Evolutionary conservation across 2,329 filamentous ascomycete species (phyloP).

Genomic region (Albophoma yamanashiensis): DNA sequence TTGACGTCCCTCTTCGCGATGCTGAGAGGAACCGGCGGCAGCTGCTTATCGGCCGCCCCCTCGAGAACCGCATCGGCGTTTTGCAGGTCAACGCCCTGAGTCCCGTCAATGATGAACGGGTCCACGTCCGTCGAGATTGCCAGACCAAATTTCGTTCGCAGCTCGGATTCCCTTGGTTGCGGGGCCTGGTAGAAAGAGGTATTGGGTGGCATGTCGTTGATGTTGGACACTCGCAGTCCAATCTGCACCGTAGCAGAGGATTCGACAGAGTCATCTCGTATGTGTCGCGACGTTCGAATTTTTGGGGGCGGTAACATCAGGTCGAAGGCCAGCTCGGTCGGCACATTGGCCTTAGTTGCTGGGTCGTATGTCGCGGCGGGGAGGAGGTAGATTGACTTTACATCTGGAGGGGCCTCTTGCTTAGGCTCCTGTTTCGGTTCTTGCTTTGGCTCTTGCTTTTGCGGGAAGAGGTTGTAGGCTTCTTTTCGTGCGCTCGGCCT

Average conservation of each 20-base stretch:
- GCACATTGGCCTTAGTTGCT: neutral
- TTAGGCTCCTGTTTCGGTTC: neutral
- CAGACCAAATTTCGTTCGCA: neutral
- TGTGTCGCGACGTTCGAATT: slow-evolving; percentile 32
- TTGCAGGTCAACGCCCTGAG: neutral
- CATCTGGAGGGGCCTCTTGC: neutral
- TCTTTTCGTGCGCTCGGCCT: neutral
- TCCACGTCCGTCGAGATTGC: slow-evolving; percentile 1
- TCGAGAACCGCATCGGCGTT: neutral
- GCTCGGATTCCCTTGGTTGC: neutral
- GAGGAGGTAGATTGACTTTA: slow-evolving; percentile 24
- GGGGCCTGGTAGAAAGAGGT: slow-evolving; percentile 7
- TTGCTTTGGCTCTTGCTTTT: neutral
- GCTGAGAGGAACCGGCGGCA: slow-evolving; percentile 24
- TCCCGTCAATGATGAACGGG: neutral
- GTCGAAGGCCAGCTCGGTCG: slow-evolving; percentile 1
- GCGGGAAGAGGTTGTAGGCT: slow-evolving; percentile 8
- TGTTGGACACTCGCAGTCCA: slow-evolving; percentile 54
- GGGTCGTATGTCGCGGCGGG: slow-evolving; percentile 16
- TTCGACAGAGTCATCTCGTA: slow-evolving; percentile 48
- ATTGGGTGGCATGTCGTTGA: slow-evolving; percentile 33
- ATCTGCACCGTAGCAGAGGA: slow-evolving; percentile 64
- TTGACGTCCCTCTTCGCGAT: neutral
- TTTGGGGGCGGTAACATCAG: slow-evolving; percentile 30
- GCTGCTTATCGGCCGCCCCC: neutral